phyloP scores from a whole-genome alignment of 2,329 filamentous ascomycete species.

The Fusarium sp. region DNA sequence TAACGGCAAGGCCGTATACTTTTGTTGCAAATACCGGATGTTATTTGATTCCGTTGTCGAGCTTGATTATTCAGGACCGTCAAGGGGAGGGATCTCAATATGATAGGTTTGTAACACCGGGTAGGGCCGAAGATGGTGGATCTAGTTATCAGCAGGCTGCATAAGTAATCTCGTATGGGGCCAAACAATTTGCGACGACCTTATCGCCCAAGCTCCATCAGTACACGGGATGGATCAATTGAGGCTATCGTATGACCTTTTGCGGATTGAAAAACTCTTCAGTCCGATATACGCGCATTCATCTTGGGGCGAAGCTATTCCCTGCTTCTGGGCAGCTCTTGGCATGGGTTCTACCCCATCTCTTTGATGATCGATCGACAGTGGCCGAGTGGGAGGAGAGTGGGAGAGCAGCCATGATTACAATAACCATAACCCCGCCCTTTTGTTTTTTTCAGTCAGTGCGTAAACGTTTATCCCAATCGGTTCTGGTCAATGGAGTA shows the following conservation, averaged over 20 bases:
- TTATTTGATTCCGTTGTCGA: too few species aligned
- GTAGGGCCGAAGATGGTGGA: neutral
- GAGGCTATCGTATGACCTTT: neutral
- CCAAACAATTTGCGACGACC: neutral
- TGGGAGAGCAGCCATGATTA: neutral
- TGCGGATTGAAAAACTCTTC: neutral
- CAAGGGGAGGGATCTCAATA: neutral
- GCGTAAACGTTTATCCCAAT: neutral
- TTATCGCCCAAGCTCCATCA: neutral
- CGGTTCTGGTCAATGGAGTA: neutral
- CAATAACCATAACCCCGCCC: neutral
- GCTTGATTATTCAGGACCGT: too few species aligned
- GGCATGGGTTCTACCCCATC: neutral
- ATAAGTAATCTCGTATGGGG: neutral
- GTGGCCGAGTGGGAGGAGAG: slow-evolving; percentile 1
- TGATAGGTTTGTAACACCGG: neutral
- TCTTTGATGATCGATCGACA: neutral
- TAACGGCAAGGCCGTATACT: neutral
- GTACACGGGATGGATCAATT: neutral
- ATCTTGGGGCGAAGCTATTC: neutral
- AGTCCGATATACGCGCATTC: neutral
- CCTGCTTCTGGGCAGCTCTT: neutral
- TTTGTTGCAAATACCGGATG: neutral
- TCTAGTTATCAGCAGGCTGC: neutral
- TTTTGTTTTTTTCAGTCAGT: neutral